Evolutionary conservation across 2,329 filamentous ascomycete species (phyloP).

Genomic region (Magnaporthiopsis rhizophila): DNA sequence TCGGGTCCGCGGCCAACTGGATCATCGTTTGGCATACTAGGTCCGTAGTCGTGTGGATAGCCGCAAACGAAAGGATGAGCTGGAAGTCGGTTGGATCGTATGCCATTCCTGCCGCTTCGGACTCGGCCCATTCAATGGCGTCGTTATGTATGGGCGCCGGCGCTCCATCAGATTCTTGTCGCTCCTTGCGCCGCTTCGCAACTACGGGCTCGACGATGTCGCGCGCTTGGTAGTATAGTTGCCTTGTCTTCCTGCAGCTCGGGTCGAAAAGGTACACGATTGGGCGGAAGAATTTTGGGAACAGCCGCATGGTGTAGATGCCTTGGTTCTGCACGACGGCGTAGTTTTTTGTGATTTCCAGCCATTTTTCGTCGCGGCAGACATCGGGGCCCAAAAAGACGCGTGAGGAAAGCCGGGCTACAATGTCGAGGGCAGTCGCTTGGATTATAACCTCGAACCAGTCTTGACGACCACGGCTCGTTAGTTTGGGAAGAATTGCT

Average conservation of each 20-base stretch:
- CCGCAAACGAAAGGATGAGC: background rate
- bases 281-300: background rate
- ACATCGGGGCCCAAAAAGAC: background rate
- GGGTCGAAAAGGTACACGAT: conserved; percentile 18
- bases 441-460: background rate
- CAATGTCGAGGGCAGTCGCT: background rate
- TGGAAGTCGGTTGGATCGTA: conserved; percentile 15
- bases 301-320: background rate
- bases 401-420: background rate
- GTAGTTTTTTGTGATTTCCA: background rate
- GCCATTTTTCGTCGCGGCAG: background rate
- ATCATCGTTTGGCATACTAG: background rate
- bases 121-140: background rate
- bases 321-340: background rate
- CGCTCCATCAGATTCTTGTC: background rate
- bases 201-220: background rate
- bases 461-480: background rate
- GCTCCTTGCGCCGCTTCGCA: background rate
- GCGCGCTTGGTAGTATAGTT: background rate
- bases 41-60: conserved; percentile 1
- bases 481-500: too few species aligned
- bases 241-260: background rate
- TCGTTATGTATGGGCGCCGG: background rate
- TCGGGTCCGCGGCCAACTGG: background rate
- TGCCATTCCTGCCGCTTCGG: background rate